Percentiles rank a stretch among this genome's conserved stretches.
phyloP scores from a whole-genome alignment of 176 grass and related monocot species.

The Canna indica region DNA sequence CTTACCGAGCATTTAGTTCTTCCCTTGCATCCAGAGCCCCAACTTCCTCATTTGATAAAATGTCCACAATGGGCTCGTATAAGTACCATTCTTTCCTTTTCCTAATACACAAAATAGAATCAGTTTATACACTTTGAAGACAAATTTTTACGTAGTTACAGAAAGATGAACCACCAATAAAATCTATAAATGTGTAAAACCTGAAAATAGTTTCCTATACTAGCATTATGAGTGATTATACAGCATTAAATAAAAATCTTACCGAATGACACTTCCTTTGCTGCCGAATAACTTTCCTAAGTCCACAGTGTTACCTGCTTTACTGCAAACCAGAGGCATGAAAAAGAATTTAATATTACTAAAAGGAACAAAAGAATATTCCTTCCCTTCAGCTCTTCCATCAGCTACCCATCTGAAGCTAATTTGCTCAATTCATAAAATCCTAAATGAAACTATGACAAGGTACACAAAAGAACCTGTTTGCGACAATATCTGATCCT shows the following conservation, averaged over 20 bases:
- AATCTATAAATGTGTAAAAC: neutral
- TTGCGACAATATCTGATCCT: conserved; percentile 50
- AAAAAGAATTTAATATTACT: neutral
- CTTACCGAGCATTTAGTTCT: conserved; percentile 52
- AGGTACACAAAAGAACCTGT: conserved; percentile 37
- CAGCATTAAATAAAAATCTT: neutral
- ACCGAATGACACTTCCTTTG: conserved; percentile 88
- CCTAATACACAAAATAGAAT: conserved; percentile 24
- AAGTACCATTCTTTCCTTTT: conserved; percentile 95
- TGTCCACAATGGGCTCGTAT: conserved; percentile 67
- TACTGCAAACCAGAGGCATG: conserved; percentile 37
- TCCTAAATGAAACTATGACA: conserved; percentile 10
- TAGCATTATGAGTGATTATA: neutral
- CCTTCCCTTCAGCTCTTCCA: neutral
- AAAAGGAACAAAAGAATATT: neutral
- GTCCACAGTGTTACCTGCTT: conserved; percentile 69
- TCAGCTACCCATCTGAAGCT: neutral
- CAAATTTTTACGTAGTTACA: neutral
- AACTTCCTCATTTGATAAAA: conserved; percentile 54
- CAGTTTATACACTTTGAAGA: neutral
- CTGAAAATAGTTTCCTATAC: neutral
- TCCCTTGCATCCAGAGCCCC: conserved; percentile 35
- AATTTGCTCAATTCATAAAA: neutral
- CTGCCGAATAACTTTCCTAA: conserved; percentile 82
- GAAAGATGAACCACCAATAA: neutral